Percentiles rank a stretch among this genome's conserved stretches.
Conservation (phyloP, 2,329 filamentous ascomycete genomes). For the Epichloe glyceriae region DNA sequence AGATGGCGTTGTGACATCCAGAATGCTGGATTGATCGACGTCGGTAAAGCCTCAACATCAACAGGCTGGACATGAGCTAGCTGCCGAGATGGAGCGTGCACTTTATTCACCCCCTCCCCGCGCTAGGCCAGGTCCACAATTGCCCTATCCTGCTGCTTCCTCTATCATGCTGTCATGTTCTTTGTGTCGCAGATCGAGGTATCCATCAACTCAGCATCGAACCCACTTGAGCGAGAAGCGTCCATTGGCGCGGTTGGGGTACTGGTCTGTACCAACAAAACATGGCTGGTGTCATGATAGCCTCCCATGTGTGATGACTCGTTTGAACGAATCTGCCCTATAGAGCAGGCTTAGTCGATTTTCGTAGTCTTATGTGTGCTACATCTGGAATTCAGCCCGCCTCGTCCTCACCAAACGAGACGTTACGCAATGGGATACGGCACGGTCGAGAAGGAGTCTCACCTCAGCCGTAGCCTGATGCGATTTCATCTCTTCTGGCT, state of each 20-base stretch:
- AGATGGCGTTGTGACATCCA: constrained; percentile 1
- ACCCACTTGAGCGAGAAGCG: background rate
- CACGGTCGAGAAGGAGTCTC: background rate
- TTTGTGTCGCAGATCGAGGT: too few relatives aligned
- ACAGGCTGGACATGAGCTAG: constrained; percentile 1
- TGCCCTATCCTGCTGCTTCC: background rate
- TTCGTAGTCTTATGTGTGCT: background rate
- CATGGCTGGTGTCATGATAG: too few relatives aligned
- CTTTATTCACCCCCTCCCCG: background rate
- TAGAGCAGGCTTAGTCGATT: background rate
- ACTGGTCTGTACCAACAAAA: too few relatives aligned
- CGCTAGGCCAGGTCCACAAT: background rate
- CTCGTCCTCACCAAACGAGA: background rate
- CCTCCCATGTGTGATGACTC: too few relatives aligned
- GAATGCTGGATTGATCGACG: constrained; percentile 8
- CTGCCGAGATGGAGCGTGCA: background rate
- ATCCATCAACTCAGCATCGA: too few relatives aligned
- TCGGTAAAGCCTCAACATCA: constrained; percentile 3
- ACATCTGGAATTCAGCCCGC: background rate
- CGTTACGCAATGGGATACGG: background rate
- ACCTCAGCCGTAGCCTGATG: background rate
- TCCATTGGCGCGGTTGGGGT: too few relatives aligned
- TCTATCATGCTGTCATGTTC: too few relatives aligned
- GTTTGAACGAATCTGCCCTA: too few relatives aligned
- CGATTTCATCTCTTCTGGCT: background rate